These are phyloP conservation scores for Hanseniaspora nectarophila DNA, from an alignment of 805 yeast species.

Conservation along the genomic window DNA sequence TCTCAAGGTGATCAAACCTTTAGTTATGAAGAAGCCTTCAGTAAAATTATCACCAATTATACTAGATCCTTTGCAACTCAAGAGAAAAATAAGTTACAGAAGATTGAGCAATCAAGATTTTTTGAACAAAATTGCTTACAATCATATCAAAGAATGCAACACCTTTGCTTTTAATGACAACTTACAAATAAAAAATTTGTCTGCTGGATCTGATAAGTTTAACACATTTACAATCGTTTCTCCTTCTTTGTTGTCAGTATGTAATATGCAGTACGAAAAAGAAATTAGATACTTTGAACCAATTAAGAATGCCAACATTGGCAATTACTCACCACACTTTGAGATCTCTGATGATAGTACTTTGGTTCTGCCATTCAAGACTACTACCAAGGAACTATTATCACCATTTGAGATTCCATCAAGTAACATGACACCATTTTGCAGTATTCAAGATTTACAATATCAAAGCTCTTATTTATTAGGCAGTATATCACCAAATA, in stretches of 20 bases:
- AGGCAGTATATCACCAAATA: neutral
- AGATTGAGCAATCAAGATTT: neutral
- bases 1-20: constrained; percentile 15
- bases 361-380: neutral
- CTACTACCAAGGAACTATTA: neutral
- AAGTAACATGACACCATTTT: neutral
- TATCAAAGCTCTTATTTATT: neutral
- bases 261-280: neutral
- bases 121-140: neutral
- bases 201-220: neutral
- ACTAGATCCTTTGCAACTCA: neutral
- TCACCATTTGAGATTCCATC: neutral
- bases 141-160: neutral
- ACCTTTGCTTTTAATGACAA: neutral
- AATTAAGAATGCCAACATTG: neutral
- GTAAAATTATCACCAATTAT: neutral
- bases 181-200: neutral
- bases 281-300: neutral
- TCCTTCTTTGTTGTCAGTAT: neutral
- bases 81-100: neutral
- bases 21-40: neutral
- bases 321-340: neutral
- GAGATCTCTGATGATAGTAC: neutral
- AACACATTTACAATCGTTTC: neutral
- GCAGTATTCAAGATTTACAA: neutral